Evolutionary conservation across 2,329 filamentous ascomycete genomes (phyloP), one percentile per base, ranked within the genome.

Genomic region (Talaromyces atroroseus): DNA sequence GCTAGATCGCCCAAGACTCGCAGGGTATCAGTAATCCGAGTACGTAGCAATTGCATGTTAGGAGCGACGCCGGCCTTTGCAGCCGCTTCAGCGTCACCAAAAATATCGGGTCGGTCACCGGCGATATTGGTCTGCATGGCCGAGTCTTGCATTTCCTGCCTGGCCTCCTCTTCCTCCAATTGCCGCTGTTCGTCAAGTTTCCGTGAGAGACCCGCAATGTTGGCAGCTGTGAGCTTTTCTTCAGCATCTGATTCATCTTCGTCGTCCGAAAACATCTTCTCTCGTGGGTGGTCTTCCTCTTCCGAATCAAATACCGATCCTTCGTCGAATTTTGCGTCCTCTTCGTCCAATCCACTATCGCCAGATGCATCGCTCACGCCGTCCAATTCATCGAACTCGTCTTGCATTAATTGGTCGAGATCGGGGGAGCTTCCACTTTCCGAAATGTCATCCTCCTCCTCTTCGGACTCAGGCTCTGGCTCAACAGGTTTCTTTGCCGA

Each of bases 41-140:
- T 89, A 59, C 94, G 84, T 59, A 99, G 80, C 11, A 97, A 80
- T 71, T 96, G 90, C 57, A 99, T 79, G 71, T 99, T 91, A 12
- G 95, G 92, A 2, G 91, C 89, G 36, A 97, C 78, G 24, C 89
- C 78, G 7, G 74, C 70, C 2, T 82, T 76, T 63, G 82, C 81
- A 26, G 79, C 80, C 66, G 86, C 84, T 36, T 81, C 81, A 23
- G 79, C 75, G 45, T 80, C 81, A 36, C 81, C 82, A 60, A 77
- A 76, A 16, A 87, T 85, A 51, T 83, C 83, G 2, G 87, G 86
- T 64, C 79, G 80, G 64, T 92, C 89, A 53, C 86, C 86, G 56
- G 84, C 85, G 67, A 99, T 96, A 76, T 99, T 99, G 54, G 92
- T 97, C 75, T 96, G 91, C 71, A 97, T 73, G 8, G 89, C 88